These are phyloP conservation scores for Lignosus rhinocerotis DNA, from an alignment of 1,284 basidiomycete species.

Conservation along the genomic window DNA sequence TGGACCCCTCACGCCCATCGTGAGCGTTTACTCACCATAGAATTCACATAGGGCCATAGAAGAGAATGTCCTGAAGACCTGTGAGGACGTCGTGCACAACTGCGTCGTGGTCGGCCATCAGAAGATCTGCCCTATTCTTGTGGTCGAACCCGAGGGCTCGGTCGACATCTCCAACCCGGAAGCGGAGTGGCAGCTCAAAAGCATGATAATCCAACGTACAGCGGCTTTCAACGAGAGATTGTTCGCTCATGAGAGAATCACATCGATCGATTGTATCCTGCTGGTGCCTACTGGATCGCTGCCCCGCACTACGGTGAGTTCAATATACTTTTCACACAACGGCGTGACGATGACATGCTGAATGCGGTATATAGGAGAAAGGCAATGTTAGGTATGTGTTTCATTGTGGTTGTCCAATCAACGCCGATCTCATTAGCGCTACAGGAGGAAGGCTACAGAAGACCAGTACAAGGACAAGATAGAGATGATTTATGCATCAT, in stretches of 20 bases:
- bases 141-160: slow-evolving; percentile 23
- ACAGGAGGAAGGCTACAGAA: slow-evolving; percentile 20
- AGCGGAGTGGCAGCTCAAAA: slow-evolving; percentile 10
- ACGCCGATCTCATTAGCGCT: not conserved
- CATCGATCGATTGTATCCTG: slow-evolving; percentile 12
- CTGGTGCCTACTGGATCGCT: slow-evolving; percentile 19
- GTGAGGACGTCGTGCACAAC: slow-evolving; percentile 24
- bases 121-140: slow-evolving; percentile 23
- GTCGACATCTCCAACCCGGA: not conserved
- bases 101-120: slow-evolving; percentile 29
- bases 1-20: not conserved
- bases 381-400: slow-evolving; percentile 12
- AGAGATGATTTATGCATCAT: slow-evolving; percentile 5
- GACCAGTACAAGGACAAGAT: slow-evolving; percentile 4
- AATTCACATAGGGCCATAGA: slow-evolving; percentile 27
- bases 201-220: slow-evolving; percentile 18
- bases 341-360: not conserved
- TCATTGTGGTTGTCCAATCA: not conserved
- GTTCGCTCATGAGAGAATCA: slow-evolving; percentile 27
- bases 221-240: slow-evolving; percentile 20
- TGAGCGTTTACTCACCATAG: not conserved
- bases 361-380: slow-evolving; percentile 3
- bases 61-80: slow-evolving; percentile 24
- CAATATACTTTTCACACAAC: not conserved
- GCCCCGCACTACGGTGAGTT: slow-evolving; percentile 21